Evolutionary conservation across 352 stramenopile genomes (phyloP).

Genomic region (Globisporangium spinosum): DNA sequence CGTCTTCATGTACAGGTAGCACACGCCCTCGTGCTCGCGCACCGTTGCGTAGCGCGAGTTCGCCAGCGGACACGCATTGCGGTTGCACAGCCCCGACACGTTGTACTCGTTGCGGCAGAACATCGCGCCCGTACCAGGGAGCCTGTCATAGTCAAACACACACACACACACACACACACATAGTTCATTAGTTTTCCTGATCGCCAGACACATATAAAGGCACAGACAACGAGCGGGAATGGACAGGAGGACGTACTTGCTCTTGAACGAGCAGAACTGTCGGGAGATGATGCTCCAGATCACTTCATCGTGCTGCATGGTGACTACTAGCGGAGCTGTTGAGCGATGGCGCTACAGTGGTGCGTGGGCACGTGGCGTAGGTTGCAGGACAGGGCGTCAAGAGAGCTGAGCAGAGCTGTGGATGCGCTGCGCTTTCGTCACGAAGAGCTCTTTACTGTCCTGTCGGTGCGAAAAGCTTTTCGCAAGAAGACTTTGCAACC

Average conservation of each 20-base stretch:
- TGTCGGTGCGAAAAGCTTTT: conserved; percentile 12
- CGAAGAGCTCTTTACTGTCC: conserved; percentile 6
- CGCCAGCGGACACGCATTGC: conserved; percentile 94
- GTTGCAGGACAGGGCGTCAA: not conserved
- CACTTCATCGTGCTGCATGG: conserved; percentile 97
- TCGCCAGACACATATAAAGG: not conserved
- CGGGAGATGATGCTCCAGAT: conserved; percentile 99
- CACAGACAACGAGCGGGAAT: not conserved
- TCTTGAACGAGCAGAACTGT: conserved; percentile 99
- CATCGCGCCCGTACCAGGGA: conserved; percentile 85
- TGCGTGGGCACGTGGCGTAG: not conserved
- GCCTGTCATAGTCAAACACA: conserved; percentile 9
- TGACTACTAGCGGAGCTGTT: conserved; percentile 9
- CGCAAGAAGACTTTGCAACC: conserved; percentile 15
- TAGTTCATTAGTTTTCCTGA: not conserved
- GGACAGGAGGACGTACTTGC: conserved; percentile 57
- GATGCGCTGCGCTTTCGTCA: not conserved
- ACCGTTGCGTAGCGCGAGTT: conserved; percentile 99
- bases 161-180: not conserved
- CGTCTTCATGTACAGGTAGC: conserved; percentile 98
- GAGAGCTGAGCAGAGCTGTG: not conserved
- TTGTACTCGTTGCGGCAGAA: conserved; percentile 99
- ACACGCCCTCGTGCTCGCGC: conserved; percentile 94
- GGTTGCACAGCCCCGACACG: conserved; percentile 97
- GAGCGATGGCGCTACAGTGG: not conserved